Conservation (phyloP, 148 eudicot species). For the Amaranthus palmeri region DNA sequence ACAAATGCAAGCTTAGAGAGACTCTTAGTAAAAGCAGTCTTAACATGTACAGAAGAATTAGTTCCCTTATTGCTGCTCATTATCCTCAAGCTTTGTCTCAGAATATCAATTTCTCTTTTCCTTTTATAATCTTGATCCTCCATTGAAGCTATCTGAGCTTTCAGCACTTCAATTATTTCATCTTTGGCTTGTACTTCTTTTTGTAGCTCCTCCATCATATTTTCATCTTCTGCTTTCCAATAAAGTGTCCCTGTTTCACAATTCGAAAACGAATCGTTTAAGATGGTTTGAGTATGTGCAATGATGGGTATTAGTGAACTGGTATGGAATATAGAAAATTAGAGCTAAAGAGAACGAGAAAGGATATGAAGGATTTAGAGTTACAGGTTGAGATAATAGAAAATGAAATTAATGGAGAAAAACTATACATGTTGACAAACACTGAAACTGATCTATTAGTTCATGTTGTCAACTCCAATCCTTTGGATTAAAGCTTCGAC, state of each 20-base stretch:
- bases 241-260: constrained; percentile 29
- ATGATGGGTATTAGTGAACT: too few relatives aligned
- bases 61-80: constrained; percentile 40
- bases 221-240: constrained; percentile 47
- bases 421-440: too few relatives aligned
- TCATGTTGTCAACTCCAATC: too few relatives aligned
- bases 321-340: too few relatives aligned
- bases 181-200: constrained; percentile 50
- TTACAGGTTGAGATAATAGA: too few relatives aligned
- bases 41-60: constrained; percentile 18
- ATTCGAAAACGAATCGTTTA: neutral
- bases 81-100: constrained; percentile 65
- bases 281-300: too few relatives aligned
- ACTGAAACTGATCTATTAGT: too few relatives aligned
- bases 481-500: too few relatives aligned
- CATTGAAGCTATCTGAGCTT: constrained; percentile 43
- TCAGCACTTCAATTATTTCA: constrained; percentile 42
- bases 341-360: too few relatives aligned
- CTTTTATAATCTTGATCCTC: constrained; percentile 42
- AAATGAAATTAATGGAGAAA: too few relatives aligned
- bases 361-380: too few relatives aligned
- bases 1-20: constrained; percentile 19
- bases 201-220: constrained; percentile 41
- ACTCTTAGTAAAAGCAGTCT: neutral
- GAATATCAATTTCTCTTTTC: constrained; percentile 60